A percentile compares a stretch with the other conserved stretches of the same genome.
phyloP scores from a whole-genome alignment of 2,329 filamentous ascomycete genomes.

The Fusarium bactridioides region DNA sequence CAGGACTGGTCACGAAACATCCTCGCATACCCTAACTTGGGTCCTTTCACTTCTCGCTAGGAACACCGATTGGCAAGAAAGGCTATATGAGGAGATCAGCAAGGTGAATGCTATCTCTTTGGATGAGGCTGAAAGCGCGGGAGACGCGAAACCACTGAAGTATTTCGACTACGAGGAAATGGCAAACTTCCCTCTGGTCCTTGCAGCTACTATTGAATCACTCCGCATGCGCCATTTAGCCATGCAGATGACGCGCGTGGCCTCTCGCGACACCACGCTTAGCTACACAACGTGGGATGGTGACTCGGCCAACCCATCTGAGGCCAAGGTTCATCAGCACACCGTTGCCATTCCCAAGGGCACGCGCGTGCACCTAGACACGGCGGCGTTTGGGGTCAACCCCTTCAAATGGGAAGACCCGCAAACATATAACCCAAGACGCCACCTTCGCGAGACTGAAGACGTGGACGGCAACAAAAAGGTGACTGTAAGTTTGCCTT shows the following conservation, averaged over 20 bases:
- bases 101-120: not conserved
- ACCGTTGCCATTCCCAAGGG: not conserved
- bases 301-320: not conserved
- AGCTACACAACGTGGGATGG: not conserved
- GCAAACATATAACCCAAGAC: not conserved
- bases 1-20: not conserved
- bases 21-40: not conserved
- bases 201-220: not conserved
- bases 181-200: not conserved
- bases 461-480: not conserved
- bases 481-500: not conserved
- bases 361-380: not conserved
- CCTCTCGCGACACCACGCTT: not conserved
- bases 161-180: not conserved
- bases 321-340: not conserved
- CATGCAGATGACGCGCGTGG: not conserved
- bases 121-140: not conserved
- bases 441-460: not conserved
- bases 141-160: not conserved
- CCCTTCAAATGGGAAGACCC: not conserved
- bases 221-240: not conserved
- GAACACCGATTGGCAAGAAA: not conserved
- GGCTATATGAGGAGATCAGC: not conserved
- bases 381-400: not conserved
- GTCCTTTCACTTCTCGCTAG: not conserved